Base-by-base conservation (phyloP, 2,329 filamentous ascomycete genomes). In the Fusarium ramigenum region DNA sequence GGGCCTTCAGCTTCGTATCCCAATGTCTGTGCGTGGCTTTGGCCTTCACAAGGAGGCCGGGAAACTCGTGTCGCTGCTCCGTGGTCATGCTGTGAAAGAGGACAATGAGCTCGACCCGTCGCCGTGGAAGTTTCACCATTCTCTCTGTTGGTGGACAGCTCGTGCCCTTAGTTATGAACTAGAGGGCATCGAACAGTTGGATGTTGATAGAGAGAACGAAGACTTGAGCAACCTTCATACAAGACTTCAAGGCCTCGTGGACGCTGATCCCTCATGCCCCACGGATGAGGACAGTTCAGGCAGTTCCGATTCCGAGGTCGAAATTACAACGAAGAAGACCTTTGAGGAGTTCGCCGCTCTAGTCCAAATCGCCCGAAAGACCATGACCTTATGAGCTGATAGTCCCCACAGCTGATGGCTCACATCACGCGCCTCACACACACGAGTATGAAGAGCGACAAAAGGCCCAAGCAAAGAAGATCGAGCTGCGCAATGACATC, bases 261-360 rank as follows among this genome's bases (percentile, higher is more conserved):
- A 28, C 9, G 5, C 8, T 46, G 8, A 16, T 12, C n/a, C n/a
- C 16, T 12, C 42, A 43, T 23, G 7, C n/a, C n/a, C 15, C 7
- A 1, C 4, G 4, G 40, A 43, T 14, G 43, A 44, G 4, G 23
- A 7, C 4, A 1, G 23, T 18, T 11, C 6, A 43, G 15, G 8
- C 9, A 8, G 0, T 43, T 23, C n/a, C 9, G 15, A 23, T 23
- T 11, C 15, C 16, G 10, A 21, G 11, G 43, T 28, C 23, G 12
- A 15, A 3, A 15, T 46, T 0, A 46, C 1, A 0, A 28, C 4
- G 2, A 28, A 14, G 18, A 21, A 21, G 43, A 18, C 16, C 4
- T 19, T 28, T 15, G 4, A 19, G 43, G 4, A 9, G 8, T 15
- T 46, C 23, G 14, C 23, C 18, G 18, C 5, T 9, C 23, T 28